Percentiles rank a stretch among this genome's conserved stretches.
These are phyloP conservation scores for Chondrostereum purpureum DNA, from an alignment of 1,284 basidiomycete species.

Conservation along the genomic window DNA sequence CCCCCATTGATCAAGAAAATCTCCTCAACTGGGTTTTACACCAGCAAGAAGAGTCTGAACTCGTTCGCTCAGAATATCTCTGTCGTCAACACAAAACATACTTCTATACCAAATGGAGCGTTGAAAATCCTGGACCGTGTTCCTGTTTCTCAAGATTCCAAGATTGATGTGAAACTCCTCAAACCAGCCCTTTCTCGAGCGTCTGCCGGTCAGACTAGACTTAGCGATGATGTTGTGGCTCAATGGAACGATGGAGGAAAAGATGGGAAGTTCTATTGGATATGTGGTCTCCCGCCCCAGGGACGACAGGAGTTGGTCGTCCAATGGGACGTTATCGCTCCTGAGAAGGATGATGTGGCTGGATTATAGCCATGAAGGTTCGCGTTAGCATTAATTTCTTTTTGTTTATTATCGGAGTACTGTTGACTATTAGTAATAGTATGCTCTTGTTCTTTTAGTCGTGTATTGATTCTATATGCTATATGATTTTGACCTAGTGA, in stretches of 20 bases:
- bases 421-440: too few relatives aligned
- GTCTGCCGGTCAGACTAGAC: not conserved
- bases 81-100: slow-evolving; percentile 26
- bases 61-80: slow-evolving; percentile 25
- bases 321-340: slow-evolving; percentile 22
- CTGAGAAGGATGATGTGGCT: slow-evolving; percentile 12
- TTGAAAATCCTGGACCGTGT: slow-evolving; percentile 28
- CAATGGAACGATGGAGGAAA: slow-evolving; percentile 22
- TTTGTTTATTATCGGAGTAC: too few relatives aligned
- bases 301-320: slow-evolving; percentile 19
- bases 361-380: too few relatives aligned
- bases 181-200: slow-evolving; percentile 69
- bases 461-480: too few relatives aligned
- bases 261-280: slow-evolving; percentile 23
- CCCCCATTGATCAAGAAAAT: slow-evolving; percentile 22
- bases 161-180: slow-evolving; percentile 71
- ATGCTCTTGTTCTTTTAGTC: too few relatives aligned
- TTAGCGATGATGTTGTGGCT: slow-evolving; percentile 15
- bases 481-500: too few relatives aligned
- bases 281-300: slow-evolving; percentile 20
- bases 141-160: slow-evolving; percentile 27
- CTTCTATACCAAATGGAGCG: slow-evolving; percentile 13
- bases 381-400: too few relatives aligned
- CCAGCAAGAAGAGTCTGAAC: slow-evolving; percentile 15
- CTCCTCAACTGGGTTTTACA: slow-evolving; percentile 16